Evolutionary conservation across 1,284 basidiomycete species (phyloP), one percentile per base, ranked within the genome.

Genomic region (Ceratobasidium sp.): DNA sequence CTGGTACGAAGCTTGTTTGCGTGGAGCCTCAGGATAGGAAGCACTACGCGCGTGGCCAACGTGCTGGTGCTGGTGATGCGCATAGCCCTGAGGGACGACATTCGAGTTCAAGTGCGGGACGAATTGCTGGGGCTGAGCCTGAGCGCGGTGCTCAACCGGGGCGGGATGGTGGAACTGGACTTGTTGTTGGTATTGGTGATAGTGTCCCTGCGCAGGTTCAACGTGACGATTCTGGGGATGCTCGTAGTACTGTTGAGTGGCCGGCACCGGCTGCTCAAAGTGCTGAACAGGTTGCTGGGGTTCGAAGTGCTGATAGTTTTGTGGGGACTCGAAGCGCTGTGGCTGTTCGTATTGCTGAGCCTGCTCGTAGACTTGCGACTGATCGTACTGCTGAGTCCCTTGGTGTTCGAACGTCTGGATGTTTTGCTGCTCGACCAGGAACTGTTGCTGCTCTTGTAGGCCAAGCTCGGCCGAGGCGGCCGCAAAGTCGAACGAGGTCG

Each of bases 301-400:
- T 46, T 46, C 44, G 44, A 46, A 46, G 44, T 63, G 60, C 60
- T 63, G 28, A 33, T 63, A 33, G 60, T 40, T 40, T 26, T 63
- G 44, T 46, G 6, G 60, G 39, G 28, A 18, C 60, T 63, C 60
- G 60, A 63, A 46, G 13, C n/a, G n/a, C n/a, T n/a, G n/a, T n/a
- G n/a, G n/a, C n/a, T n/a, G n/a, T n/a, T n/a, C n/a, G n/a, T n/a
- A n/a, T n/a, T 46, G 44, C 60, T 15, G 60, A 28, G 15, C 10
- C 4, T 13, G 18, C 18, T 53, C 10, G 6, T 26, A 28, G 55
- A 2, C 9, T 7, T 28, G 23, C 55, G 55, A 2, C 55, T 7
- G 13, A n/a, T 56, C 55, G 18, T 55, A n/a, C 23, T 56, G 51
- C 49, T 28, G 51, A 53, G 51, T 6, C 12, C 26, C 23, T 3